Percentiles rank a stretch among this genome's conserved stretches.
Conservation (phyloP, 2,329 filamentous ascomycete species). For the Graphilbum sp. region DNA sequence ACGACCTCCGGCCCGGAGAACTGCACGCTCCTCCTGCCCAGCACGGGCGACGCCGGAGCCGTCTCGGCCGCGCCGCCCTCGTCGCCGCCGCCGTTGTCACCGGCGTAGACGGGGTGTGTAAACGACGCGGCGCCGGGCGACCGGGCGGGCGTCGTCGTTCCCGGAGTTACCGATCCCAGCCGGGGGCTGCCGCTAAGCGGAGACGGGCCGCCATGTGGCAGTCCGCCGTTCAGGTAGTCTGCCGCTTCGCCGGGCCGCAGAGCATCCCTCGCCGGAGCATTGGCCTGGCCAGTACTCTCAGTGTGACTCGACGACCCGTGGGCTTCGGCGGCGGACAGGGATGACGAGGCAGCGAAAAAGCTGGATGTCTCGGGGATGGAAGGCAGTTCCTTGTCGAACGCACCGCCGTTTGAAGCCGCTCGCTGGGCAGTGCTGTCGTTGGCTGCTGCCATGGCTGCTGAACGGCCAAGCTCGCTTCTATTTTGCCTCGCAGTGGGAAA, state of each 20-base stretch:
- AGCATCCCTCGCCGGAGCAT: too few species aligned
- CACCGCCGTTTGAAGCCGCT: background rate
- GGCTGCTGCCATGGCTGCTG: background rate
- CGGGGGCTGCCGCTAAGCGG: background rate
- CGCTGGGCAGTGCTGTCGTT: background rate
- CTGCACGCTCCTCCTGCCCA: slow-evolving; percentile 52
- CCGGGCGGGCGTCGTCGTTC: background rate
- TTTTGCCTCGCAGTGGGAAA: too few species aligned
- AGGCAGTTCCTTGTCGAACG: slow-evolving; percentile 9
- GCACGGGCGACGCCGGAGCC: slow-evolving; percentile 4
- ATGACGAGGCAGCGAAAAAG: background rate
- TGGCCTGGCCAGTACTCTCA: too few species aligned
- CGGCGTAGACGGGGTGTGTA: background rate
- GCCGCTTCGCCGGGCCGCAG: slow-evolving; percentile 12
- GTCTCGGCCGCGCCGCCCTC: background rate
- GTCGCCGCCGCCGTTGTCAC: background rate
- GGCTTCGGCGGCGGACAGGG: background rate
- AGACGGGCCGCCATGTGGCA: slow-evolving; percentile 13
- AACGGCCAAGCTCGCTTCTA: too few species aligned
- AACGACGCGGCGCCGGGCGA: background rate
- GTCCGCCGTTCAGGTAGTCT: slow-evolving; percentile 22
- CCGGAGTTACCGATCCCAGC: background rate
- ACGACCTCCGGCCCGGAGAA: slow-evolving; percentile 44
- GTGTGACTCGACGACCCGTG: background rate
- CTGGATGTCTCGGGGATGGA: slow-evolving; percentile 4